These are phyloP conservation scores for Hortaea sp. DNA, from an alignment of 2,329 filamentous ascomycete species.

Conservation along the genomic window DNA sequence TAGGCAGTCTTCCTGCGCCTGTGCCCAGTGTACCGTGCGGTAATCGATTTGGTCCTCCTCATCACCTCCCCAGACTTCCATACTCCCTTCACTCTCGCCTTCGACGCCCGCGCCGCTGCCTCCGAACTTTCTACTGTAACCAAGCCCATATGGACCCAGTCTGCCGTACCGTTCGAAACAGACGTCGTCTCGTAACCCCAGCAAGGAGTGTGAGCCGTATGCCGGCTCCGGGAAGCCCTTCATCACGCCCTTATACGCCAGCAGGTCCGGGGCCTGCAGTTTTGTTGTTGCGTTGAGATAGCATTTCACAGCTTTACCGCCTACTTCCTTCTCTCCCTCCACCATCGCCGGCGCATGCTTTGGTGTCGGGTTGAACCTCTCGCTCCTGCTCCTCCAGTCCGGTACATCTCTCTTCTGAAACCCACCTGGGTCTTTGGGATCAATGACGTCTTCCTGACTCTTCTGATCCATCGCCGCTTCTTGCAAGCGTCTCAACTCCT, in stretches of 20 bases:
- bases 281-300: conserved; percentile 62
- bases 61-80: conserved; percentile 57
- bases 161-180: conserved; percentile 91
- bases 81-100: conserved; percentile 71
- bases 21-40: conserved; percentile 65
- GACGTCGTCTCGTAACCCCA: conserved; percentile 71
- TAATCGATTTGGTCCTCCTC: conserved; percentile 65
- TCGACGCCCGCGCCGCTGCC: conserved; percentile 79
- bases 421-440: conserved; percentile 20
- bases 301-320: conserved; percentile 58
- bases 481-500: conserved; percentile 32
- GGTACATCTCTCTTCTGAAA: conserved; percentile 18
- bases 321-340: neutral
- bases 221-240: conserved; percentile 75
- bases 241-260: conserved; percentile 67
- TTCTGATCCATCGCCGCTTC: conserved; percentile 25
- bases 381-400: conserved; percentile 12
- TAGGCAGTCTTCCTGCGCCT: conserved; percentile 65
- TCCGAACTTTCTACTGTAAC: conserved; percentile 68
- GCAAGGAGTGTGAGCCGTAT: conserved; percentile 74
- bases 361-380: conserved; percentile 57
- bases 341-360: conserved; percentile 43
- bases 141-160: conserved; percentile 79
- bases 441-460: conserved; percentile 27
- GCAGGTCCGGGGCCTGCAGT: conserved; percentile 57